Conservation (phyloP, 2,329 filamentous ascomycete species). For the Arthrobotrys musiformis region DNA sequence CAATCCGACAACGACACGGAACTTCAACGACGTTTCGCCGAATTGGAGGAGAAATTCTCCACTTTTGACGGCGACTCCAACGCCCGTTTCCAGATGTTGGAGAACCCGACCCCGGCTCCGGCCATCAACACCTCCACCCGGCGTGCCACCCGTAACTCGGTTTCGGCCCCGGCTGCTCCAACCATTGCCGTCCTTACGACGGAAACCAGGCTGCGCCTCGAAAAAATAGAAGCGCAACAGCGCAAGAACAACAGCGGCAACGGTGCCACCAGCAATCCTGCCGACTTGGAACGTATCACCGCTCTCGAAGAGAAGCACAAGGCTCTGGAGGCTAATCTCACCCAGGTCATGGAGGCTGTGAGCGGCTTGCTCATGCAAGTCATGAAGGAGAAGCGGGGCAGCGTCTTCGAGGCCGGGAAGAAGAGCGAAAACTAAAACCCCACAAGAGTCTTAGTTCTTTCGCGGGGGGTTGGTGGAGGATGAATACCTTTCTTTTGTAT, state of each 20-base stretch:
- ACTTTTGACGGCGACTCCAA: background rate
- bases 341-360: slow-evolving; percentile 45
- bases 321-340: slow-evolving; percentile 29
- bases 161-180: background rate
- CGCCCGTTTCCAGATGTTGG: background rate
- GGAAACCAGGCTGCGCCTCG: slow-evolving; percentile 14
- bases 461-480: background rate
- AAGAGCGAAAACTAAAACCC: background rate
- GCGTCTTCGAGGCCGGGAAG: slow-evolving; percentile 10
- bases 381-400: slow-evolving; percentile 20
- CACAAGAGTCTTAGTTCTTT: background rate
- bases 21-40: background rate
- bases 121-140: slow-evolving; percentile 4
- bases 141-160: background rate
- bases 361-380: slow-evolving; percentile 26
- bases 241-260: background rate
- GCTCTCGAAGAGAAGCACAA: slow-evolving; percentile 39
- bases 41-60: background rate
- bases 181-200: background rate
- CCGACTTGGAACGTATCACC: background rate
- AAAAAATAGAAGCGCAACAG: background rate
- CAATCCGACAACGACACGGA: background rate
- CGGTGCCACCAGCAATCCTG: background rate
- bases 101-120: background rate
- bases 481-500: background rate